Percentiles rank a stretch among this genome's conserved stretches.
Conservation (phyloP, 2,329 filamentous ascomycete genomes). For the Hymenoscyphus infarciens region DNA sequence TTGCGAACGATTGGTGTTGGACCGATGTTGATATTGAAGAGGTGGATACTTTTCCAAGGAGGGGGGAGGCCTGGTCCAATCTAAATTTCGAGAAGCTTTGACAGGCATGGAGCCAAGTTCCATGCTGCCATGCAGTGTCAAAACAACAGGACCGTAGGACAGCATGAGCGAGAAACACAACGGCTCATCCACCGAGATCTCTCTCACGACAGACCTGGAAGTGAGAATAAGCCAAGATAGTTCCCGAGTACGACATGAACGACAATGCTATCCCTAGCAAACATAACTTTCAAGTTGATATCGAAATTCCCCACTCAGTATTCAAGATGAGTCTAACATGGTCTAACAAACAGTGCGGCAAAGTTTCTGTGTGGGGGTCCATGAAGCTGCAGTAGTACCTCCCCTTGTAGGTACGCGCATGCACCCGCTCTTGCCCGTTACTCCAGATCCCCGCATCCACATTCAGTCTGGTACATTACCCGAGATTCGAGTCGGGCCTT, state of each 20-base stretch:
- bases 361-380: too few relatives aligned
- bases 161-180: too few relatives aligned
- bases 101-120: not conserved
- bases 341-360: not conserved
- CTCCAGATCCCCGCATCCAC: constrained; percentile 4
- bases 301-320: too few relatives aligned
- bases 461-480: constrained; percentile 1
- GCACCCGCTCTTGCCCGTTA: not conserved
- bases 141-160: not conserved
- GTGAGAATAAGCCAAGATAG: too few relatives aligned
- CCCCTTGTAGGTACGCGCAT: not conserved
- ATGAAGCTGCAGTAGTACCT: not conserved
- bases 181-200: too few relatives aligned
- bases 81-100: not conserved
- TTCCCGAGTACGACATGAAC: too few relatives aligned
- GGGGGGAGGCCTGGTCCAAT: not conserved
- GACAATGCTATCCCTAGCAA: too few relatives aligned
- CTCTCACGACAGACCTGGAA: too few relatives aligned
- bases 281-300: too few relatives aligned
- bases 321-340: not conserved
- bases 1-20: constrained; percentile 7
- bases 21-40: not conserved
- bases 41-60: not conserved
- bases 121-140: not conserved
- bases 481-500: constrained; percentile 11